Evolutionary conservation across 495 filamentous ascomycete genomes (phyloP), one percentile per base, ranked within the genome.

Genomic region (Aspergillus homomorphus): DNA sequence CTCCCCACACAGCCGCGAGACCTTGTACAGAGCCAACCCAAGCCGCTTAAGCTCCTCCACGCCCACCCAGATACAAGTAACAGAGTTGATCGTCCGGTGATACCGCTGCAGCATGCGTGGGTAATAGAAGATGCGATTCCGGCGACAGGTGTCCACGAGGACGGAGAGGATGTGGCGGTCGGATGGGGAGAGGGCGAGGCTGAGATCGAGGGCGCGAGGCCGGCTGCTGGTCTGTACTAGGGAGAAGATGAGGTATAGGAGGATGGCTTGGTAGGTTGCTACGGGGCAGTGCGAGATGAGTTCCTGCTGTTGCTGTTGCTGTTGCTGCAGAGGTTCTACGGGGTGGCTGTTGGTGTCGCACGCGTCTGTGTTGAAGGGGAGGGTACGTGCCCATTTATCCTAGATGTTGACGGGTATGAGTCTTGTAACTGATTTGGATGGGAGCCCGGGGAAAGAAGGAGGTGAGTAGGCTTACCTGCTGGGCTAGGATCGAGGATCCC

Each of bases 21-120:
- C 26, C 41, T 57, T 57, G 43, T 62, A 62, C 43, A 62, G 24
- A 4, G 54, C 54, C n/a, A 62, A 23, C 0, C 54, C 59, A 3
- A 58, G 23, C 3, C 59, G 49, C 20, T 62, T 62, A 7, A 62
- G 52, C 44, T 62, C 59, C 45, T 62, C 59, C 2, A 62, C 59
- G 10, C 59, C 59, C 9, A 62, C 59, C 59, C 59, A 62, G 15
- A 62, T 62, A n/a, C 59, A 62, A 5, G 59, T 57, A 9, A 62
- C 45, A 23, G 26, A 28, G 20, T 62, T 51, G 45, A 62, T 50
- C 1, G 19, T 33, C 8, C n/a, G n/a, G n/a, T 33, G 50, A 16
- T 62, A 62, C 1, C 59, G 59, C 15, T 26, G 28, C 12, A 62
- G 50, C 59, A 62, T 62, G 8, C 21, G 21, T 0, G 59, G 59